Evolutionary conservation across 257 asterid species (phyloP), one percentile per base, ranked within the genome.

Genomic region (Eustoma russellianum): DNA sequence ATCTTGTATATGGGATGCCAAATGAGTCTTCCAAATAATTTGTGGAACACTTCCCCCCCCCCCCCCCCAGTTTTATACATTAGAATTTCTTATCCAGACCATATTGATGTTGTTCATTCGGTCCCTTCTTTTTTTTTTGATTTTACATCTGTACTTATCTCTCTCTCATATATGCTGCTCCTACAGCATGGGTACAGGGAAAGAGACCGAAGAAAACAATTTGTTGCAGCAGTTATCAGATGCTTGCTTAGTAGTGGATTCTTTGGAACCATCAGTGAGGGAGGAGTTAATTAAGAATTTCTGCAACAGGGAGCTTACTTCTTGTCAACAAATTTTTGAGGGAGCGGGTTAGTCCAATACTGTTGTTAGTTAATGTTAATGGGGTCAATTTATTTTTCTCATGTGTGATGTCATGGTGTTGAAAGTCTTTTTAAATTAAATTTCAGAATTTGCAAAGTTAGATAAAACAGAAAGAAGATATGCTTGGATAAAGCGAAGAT

Each of bases 251-350:
- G 98, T 90, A 52, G 98, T 90, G 65, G 98, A 90, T 83, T 94
- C 98, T 61, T 73, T 90, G 72, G 98, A 90, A 78, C 96, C 98
- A 74, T 90, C 98, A 52, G 98, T 90, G 41, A 82, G 98, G 72
- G 98, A 90, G 72, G 98, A 90, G 62, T 70, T 90, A 60, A 96
- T 90, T 13, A 90, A 90, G 79, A 80, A 59, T 48, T 86, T 90
- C 66, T 86, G 96, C 76, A 83, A 72, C 73, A 72, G 93, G 74
- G 98, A 90, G 72, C 96, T 90, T 70, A 90, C 93, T 67, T 86
- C 96, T 34, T 90, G 86, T 69, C 95, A 83, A 48, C 98, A 90
- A 76, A 90, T 90, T 71, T 90, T 90, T 78, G 98, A 90, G 79
- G 98, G 98, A 69, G 96, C 98, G 13, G 98, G 98, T 82, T 54